Base-by-base conservation (phyloP, 2,329 filamentous ascomycete genomes). In the Microdochium trichocladiopsis region DNA sequence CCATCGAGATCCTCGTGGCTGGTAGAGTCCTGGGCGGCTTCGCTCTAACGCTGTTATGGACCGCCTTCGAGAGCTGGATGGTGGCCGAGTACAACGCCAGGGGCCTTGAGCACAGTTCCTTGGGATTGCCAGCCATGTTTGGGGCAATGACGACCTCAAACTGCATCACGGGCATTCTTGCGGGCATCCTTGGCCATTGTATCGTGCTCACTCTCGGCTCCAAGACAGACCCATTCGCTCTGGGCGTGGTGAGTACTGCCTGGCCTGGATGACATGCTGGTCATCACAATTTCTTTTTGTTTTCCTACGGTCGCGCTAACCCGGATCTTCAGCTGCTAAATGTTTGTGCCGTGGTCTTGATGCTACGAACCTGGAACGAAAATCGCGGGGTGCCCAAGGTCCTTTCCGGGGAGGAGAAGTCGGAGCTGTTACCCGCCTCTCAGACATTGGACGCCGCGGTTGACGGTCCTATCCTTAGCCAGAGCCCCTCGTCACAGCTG, bases 41-140 rank as follows among this genome's bases (percentile, higher is more conserved):
- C 47, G 75, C 73, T 25, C 78, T 79, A 31, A 81, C 78, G 24
- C 63, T 84, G 41, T 69, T 84, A 25, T 83, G 79, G 67, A 80
- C 73, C 45, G 77, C 75, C 4, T 83, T 83, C 56, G 80, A 84
- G 62, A 79, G 76, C 58, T 84, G 80, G 80, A 78, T 84, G 70
- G 74, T 84, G 25, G 73, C 76, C 4, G 78, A 81, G 60, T 80
- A 74, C 58, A 74, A 79, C 49, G 66, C 69, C 43, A 65, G 73
- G 23, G 69, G 69, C 12, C 56, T 79, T 8, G 69, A 71, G 43
- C 65, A 66, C 25, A 64, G 64, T 14, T 48, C 58, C 1, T 68
- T 67, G 5, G 61, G 69, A 16, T 61, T 82, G 53, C 72, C 72
- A 50, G 66, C 67, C 25, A 72, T 81, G 62, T 79, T 80, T 60